Base-by-base conservation (phyloP, 1,139 yeast genomes). In the Groenewaldozyma auringiensis region DNA sequence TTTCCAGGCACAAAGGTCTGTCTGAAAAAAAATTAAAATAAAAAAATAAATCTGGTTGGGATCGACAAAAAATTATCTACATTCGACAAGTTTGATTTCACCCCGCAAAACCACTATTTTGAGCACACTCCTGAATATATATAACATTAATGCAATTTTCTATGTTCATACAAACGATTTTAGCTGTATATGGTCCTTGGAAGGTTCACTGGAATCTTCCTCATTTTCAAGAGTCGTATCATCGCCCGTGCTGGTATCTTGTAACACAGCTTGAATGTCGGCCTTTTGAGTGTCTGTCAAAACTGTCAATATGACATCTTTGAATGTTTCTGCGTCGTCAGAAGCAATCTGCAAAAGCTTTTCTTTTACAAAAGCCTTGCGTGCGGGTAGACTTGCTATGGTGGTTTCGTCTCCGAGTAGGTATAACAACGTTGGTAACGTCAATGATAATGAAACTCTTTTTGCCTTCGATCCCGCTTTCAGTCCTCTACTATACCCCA, bases 291-390 rank as follows among this genome's bases (percentile, higher is more conserved):
- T 48, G 22, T 48, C 55, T 6, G 57, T 47, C 43, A 65, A 48
- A 1, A 59, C 62, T 16, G 44, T 44, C 40, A 58, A 60, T 6
- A 82, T 72, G 3, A 75, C 76, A 0, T 51, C 48, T 54, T 82
- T 83, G 66, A 86, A 85, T 3, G 71, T 63, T 2, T 64, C 66
- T 1, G 82, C 70, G 50, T 74, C 71, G 45, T 70, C 62, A 13
- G 68, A 66, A 9, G 83, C 74, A 47, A 84, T 65, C 22, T 70
- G 70, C 21, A 81, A 48, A 37, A 83, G 55, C 55, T 78, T 76
- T 8, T 69, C 71, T 49, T 74, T 79, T 31, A 75, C 66, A 49
- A 79, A 81, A 35, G 52, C 60, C 44, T 58, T 64, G 48, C 61
- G 69, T 31, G 51, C 55, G 32, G 47, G 59, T 45, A 50, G 53